Evolutionary conservation across 768 basidiomycete genomes (phyloP), one percentile per base, ranked within the genome.

Genomic region (Leccinellum luteum): DNA sequence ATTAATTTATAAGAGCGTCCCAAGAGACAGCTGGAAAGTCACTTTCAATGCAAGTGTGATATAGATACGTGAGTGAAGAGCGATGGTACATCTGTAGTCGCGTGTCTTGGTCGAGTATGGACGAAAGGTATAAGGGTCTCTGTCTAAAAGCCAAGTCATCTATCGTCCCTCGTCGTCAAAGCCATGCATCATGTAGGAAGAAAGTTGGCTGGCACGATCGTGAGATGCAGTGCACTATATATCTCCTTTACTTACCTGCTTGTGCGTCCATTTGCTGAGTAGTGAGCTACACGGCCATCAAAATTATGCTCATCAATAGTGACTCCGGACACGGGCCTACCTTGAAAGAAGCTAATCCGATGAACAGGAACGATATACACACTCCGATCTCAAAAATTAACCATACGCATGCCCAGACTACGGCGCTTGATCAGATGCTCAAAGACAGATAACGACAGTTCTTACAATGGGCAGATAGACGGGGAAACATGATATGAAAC

Each of bases 401-500:
- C 94, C 93, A 96, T 50, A 91, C 74, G 8, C 84, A 75, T 6
- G 90, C 92, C 94, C 94, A 96, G 47, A 87, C 92, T 92, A 65
- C 23, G 32, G 34, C 25, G 32, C 23, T 63, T 55, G 17, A 47
- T 48, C 53, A 52, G 55, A 25, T 34, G 41, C 23, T 45, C 17
- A 25, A 23, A 19, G 43, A 45, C 51, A 51, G n/a, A 41, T 47
- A 30, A 14, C 15, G 23, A 10, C 15, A 6, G 35, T 21, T 32
- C 82, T 58, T 72, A 90, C 92, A 72, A 66, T 93, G 90, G n/a
- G 90, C 80, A 41, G 83, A 79, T 52, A 90, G 78, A 6, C 75
- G 70, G 17, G 90, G 89, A 72, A 79, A 93, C 52, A 98, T 69
- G 47, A 93, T 75, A 17, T 83, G 75, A 68, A 93, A 96, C 66